These are phyloP conservation scores for Trichoderma koningii DNA, from an alignment of 2,329 filamentous ascomycete species.

Conservation along the genomic window DNA sequence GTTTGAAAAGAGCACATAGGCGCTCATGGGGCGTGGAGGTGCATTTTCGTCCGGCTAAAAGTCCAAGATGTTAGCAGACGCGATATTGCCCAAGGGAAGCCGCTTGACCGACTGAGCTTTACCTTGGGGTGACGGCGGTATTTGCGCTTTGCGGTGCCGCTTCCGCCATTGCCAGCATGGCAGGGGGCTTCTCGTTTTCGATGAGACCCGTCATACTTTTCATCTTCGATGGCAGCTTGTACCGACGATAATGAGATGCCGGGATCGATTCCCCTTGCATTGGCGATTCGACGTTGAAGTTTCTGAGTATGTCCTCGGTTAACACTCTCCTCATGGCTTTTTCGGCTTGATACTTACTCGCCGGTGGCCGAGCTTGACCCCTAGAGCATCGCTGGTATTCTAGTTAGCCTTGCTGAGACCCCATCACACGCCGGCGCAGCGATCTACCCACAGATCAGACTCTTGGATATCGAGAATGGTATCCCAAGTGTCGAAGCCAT, in stretches of 20 bases:
- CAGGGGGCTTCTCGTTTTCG: conserved; percentile 49
- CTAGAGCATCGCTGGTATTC: conserved; percentile 63
- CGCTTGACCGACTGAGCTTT: background rate
- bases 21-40: conserved; percentile 76
- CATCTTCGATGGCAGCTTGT: conserved; percentile 55
- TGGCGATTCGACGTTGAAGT: conserved; percentile 80
- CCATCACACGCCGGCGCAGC: too few species aligned
- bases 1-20: conserved; percentile 84
- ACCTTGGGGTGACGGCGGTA: conserved; percentile 79
- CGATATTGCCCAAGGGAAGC: background rate
- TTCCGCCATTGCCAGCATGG: conserved; percentile 50
- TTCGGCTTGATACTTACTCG: conserved; percentile 56
- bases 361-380: conserved; percentile 78
- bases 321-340: background rate
- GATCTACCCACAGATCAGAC: conserved; percentile 68
- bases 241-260: conserved; percentile 54
- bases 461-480: conserved; percentile 83
- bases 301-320: conserved; percentile 55
- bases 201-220: conserved; percentile 56
- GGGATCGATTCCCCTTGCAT: conserved; percentile 64
- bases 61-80: background rate
- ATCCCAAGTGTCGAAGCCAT: conserved; percentile 85
- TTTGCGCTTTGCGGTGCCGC: conserved; percentile 64
- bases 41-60: conserved; percentile 72
- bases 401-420: conserved; percentile 30